Evolutionary conservation across 306 rosid genomes (phyloP).

Genomic region (Malus domestica): ASM211411v1 NC_041801.1:6550001-6550500

Average conservation of each 20-base stretch:
- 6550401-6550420: not conserved
- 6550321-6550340: conserved; percentile 43
- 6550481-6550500: not conserved
- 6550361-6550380: not conserved
- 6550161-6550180: not conserved
- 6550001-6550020: conserved; percentile 49
- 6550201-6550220: conserved; percentile 13
- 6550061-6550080: conserved; percentile 38
- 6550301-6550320: conserved; percentile 72
- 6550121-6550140: not conserved
- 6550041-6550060: conserved; percentile 43
- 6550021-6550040: conserved; percentile 42
- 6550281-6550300: conserved; percentile 79
- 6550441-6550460: not conserved
- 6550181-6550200: not conserved
- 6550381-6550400: not conserved
- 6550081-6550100: conserved; percentile 24
- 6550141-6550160: not conserved
- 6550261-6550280: conserved; percentile 58
- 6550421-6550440: not conserved
- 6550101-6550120: conserved; percentile 36
- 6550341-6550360: not conserved
- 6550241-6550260: conserved; percentile 71
- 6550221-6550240: conserved; percentile 45
- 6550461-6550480: not conserved